These are phyloP conservation scores for Cladosporium sp. DNA, from an alignment of 2,329 filamentous ascomycete genomes.

Conservation along the genomic window DNA sequence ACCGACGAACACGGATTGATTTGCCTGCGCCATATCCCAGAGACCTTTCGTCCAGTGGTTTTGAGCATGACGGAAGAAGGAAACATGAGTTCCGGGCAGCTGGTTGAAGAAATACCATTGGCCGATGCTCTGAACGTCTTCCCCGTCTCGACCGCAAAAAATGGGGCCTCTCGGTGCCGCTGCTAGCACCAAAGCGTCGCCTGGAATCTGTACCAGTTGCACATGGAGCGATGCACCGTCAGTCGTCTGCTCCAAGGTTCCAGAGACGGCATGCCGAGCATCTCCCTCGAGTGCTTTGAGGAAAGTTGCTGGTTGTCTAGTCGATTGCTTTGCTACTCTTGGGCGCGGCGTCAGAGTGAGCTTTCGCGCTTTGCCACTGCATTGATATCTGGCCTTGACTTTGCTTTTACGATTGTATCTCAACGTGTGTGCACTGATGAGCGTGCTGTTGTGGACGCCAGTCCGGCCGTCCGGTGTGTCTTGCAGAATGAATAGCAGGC, in stretches of 20 bases:
- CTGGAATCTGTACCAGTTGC: not conserved
- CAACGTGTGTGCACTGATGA: not conserved
- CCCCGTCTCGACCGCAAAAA: not conserved
- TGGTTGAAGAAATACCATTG: slow-evolving; percentile 8
- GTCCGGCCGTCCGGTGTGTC: not conserved
- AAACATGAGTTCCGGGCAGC: not conserved
- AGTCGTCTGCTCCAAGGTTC: not conserved
- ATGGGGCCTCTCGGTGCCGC: not conserved
- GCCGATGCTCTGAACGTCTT: not conserved
- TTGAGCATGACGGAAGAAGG: not conserved
- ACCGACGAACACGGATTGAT: not conserved
- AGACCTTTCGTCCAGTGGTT: slow-evolving; percentile 5
- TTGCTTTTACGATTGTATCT: not conserved
- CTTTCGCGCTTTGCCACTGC: not conserved
- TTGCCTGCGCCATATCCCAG: slow-evolving; percentile 3
- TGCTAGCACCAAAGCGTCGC: not conserved
- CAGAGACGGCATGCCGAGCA: too few species aligned
- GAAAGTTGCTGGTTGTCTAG: not conserved
- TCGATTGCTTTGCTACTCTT: not conserved
- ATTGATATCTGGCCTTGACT: not conserved
- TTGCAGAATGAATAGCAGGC: not conserved
- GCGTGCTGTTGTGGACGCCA: not conserved
- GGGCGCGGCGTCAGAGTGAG: not conserved
- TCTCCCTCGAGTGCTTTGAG: not conserved
- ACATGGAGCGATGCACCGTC: not conserved